Evolutionary conservation across 352 stramenopile species (phyloP).

Genomic region (Globisporangium middletonii): DNA sequence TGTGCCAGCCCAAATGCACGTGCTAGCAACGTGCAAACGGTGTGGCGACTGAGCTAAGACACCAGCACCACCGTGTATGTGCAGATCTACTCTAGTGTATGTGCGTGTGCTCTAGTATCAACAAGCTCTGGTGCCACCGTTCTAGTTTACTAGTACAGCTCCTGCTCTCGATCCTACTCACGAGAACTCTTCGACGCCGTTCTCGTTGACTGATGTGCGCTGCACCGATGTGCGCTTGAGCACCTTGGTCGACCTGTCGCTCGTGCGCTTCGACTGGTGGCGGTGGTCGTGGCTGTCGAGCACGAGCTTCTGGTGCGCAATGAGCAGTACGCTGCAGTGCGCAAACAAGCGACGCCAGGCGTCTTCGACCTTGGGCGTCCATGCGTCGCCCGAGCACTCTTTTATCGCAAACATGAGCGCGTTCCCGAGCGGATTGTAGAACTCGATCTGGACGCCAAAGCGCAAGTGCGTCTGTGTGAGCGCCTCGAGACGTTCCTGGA

Average conservation of each 20-base stretch:
- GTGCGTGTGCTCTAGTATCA: too few species aligned
- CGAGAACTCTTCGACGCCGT: conserved; percentile 4
- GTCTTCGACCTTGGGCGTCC: conserved; percentile 33
- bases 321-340: conserved; percentile 31
- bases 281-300: not conserved
- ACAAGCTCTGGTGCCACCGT: too few species aligned
- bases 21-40: too few species aligned
- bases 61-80: too few species aligned
- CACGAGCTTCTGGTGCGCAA: conserved; percentile 17
- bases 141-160: not conserved
- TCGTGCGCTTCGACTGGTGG: not conserved
- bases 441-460: conserved; percentile 78
- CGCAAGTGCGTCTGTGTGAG: conserved; percentile 75
- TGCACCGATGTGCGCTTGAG: not conserved
- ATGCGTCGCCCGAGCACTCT: conserved; percentile 25
- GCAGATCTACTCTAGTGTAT: too few species aligned
- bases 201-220: conserved; percentile 4
- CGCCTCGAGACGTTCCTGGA: conserved; percentile 63
- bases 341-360: conserved; percentile 33
- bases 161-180: not conserved
- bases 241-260: too few species aligned
- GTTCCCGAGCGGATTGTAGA: conserved; percentile 87
- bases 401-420: conserved; percentile 81
- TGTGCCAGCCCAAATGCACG: too few species aligned
- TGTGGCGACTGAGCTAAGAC: too few species aligned